Base-by-base conservation (phyloP, 23 red algal species). In the Agarophyton chilense region DNA sequence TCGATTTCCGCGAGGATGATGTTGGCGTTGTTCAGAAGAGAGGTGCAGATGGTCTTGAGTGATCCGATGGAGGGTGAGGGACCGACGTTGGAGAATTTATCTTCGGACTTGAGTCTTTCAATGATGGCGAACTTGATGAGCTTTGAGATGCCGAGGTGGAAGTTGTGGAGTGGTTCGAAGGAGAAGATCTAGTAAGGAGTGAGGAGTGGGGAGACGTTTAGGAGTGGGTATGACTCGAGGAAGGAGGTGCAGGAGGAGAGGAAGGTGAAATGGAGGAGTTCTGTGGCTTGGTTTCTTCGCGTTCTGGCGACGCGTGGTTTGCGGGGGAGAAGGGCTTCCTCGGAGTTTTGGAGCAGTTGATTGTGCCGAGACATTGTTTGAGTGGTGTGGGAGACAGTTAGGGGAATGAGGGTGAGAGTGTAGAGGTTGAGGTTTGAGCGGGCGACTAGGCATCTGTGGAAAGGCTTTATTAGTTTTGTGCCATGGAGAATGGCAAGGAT, bases 101-200 rank as follows among this genome's bases (percentile, higher is more conserved):
- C 24, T n/a, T 66, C 53, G 26, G 35, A 34, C 32, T 38, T 0
- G 11, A 83, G 58, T 83, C 58, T 19, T 43, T 83, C 60, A 25
- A 67, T 45, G 39, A 55, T 25, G 17, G 56, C 34, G 13, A 26
- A 22, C 22, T 7, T 83, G 54, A 83, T 43, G 9, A 64, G 21
- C 43, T 83, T 83, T 0, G 79, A 83, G 56, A 83, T 22, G 0
- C 79, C 32, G 39, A 83, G 40, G 42, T 47, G 60, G 3, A 67
- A 49, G 2, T 83, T 83, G 38, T 83, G 79, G 6, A 65, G n/a
- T 39, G 55, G 39, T 49, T 83, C 2, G 55, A 83, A 65, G 13
- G 63, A 29, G 43, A 87, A 73, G 21, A 87, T 2, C 22, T 29
- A 45, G 79, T 65, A 83, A 0, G 74, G 74, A 53, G 45, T 22